These are phyloP conservation scores for Trichoderma virens DNA, from an alignment of 495 filamentous ascomycete genomes.

Conservation along the genomic window DNA sequence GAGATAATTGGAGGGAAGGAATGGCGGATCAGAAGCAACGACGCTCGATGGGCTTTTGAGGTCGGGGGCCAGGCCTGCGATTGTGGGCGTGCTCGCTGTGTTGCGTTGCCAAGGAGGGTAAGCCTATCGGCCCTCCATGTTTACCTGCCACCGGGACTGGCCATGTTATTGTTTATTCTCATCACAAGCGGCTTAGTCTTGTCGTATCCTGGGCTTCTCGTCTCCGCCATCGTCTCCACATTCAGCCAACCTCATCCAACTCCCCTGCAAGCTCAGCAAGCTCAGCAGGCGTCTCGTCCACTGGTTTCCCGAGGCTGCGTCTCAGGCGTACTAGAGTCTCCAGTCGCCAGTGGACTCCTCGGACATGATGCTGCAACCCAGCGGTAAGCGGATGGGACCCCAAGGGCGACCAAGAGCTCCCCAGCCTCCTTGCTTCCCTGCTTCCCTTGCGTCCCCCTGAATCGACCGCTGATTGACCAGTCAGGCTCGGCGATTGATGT, in stretches of 20 bases:
- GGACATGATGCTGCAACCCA: slow-evolving; percentile 8
- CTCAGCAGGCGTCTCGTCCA: slow-evolving; percentile 7
- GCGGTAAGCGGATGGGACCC: slow-evolving; percentile 7
- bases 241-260: slow-evolving; percentile 4
- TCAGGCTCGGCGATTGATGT: slow-evolving; percentile 1
- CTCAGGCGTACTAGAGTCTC: slow-evolving; percentile 8
- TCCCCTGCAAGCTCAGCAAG: slow-evolving; percentile 3
- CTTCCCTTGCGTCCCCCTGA: slow-evolving; percentile 8
- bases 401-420: slow-evolving; percentile 5
- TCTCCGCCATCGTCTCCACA: slow-evolving; percentile 6
- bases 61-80: slow-evolving; percentile 3
- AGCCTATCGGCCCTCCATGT: slow-evolving; percentile 14
- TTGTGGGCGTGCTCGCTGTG: slow-evolving; percentile 3
- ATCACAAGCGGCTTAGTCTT: slow-evolving; percentile 23
- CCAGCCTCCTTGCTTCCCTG: slow-evolving; percentile 6
- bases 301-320: slow-evolving; percentile 7
- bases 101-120: slow-evolving; percentile 7
- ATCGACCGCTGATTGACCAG: slow-evolving; percentile 7
- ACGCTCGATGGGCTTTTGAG: slow-evolving; percentile 10
- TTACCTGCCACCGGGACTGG: slow-evolving; percentile 18
- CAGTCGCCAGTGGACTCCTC: slow-evolving; percentile 8
- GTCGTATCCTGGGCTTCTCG: slow-evolving; percentile 11
- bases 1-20: slow-evolving; percentile 11
- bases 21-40: background rate
- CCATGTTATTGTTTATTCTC: slow-evolving; percentile 27